Percentiles rank a stretch among this genome's conserved stretches.
These are phyloP conservation scores for Phyllosticta citrichinensis DNA, from an alignment of 2,329 filamentous ascomycete genomes.

Conservation along the genomic window DNA sequence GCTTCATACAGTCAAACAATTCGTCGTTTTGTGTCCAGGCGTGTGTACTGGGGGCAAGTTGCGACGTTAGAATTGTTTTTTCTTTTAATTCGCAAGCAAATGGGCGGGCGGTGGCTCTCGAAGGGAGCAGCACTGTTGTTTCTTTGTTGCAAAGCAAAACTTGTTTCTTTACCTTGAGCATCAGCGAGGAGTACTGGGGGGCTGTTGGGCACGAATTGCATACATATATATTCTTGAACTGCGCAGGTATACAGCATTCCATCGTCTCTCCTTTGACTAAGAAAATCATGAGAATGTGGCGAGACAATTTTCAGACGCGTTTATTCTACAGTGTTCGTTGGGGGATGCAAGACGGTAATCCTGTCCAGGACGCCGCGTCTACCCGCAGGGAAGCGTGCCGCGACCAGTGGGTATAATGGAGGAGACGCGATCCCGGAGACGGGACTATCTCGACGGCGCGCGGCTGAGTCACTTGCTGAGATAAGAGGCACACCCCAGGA, in stretches of 20 bases:
- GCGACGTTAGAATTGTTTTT: neutral
- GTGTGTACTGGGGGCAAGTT: neutral
- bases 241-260: neutral
- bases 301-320: neutral
- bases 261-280: neutral
- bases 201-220: neutral
- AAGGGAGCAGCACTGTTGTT: neutral
- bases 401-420: constrained; percentile 2
- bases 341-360: neutral
- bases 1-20: neutral
- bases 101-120: neutral
- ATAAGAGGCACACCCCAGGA: no score
- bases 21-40: neutral
- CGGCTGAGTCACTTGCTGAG: no score
- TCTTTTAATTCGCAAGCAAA: neutral
- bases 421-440: constrained; percentile 5
- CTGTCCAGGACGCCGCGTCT: neutral
- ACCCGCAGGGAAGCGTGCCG: neutral
- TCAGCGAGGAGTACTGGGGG: neutral
- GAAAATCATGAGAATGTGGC: neutral
- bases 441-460: neutral
- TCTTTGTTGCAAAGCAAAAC: neutral
- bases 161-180: neutral
- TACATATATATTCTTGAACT: neutral
- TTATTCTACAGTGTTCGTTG: no score